Conservation (phyloP, 164 flowering plant genomes). For the Taxillus chinensis region DNA sequence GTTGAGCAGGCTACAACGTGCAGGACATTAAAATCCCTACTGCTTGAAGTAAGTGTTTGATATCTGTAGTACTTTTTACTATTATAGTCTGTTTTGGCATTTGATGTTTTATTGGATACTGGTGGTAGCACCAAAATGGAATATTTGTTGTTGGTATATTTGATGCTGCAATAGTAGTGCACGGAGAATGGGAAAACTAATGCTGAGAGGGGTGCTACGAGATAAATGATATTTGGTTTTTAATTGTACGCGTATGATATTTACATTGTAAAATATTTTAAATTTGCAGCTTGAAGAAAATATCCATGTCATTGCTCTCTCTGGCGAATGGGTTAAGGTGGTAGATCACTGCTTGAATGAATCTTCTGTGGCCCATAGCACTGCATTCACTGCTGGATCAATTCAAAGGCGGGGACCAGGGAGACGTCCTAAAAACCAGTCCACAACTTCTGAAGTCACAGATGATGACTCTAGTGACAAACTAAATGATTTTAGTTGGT, state of each 20-base stretch:
- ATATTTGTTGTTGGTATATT: too few relatives aligned
- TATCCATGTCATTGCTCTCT: constrained; percentile 51
- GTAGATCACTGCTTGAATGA: constrained; percentile 57
- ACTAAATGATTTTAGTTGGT: constrained; percentile 43
- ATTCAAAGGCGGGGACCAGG: constrained; percentile 55
- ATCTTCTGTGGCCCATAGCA: constrained; percentile 29
- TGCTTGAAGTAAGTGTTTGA: constrained; percentile 63
- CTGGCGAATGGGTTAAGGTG: constrained; percentile 74
- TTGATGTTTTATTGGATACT: too few relatives aligned
- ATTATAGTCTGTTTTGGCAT: not conserved
- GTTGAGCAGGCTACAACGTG: constrained; percentile 53
- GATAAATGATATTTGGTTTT: not conserved
- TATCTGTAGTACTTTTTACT: not conserved
- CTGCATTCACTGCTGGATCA: constrained; percentile 27
- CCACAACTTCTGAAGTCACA: constrained; percentile 27
- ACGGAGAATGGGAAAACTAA: not conserved
- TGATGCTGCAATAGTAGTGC: not conserved
- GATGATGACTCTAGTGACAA: constrained; percentile 24
- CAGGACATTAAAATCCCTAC: constrained; percentile 35
- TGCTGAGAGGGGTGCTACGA: not conserved
- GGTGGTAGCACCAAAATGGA: too few relatives aligned
- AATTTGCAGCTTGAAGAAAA: constrained; percentile 78
- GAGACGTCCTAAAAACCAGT: constrained; percentile 50
- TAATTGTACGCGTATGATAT: too few relatives aligned
- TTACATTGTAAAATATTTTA: not conserved